phyloP scores from a whole-genome alignment of 1,139 yeast species.

The Waltiozyma sp. region DNA sequence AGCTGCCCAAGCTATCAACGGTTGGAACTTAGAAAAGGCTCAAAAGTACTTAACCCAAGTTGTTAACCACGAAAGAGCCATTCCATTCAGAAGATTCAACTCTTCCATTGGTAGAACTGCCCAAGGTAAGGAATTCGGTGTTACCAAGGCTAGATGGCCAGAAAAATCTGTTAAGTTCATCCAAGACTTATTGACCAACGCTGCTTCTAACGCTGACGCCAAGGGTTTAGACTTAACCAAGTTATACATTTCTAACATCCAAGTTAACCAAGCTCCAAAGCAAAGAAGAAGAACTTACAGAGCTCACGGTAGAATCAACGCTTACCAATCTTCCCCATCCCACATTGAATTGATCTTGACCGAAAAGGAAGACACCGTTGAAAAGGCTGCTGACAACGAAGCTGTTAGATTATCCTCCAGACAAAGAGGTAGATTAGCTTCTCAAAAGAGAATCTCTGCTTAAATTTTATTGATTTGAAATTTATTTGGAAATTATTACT shows the following conservation, averaged over 20 bases:
- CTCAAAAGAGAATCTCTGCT: slow-evolving; percentile 67
- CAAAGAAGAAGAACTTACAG: slow-evolving; percentile 99
- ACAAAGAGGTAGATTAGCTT: slow-evolving; percentile 87
- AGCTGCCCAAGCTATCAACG: slow-evolving; percentile 96
- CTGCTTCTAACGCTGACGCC: slow-evolving; percentile 98
- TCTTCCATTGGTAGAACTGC: slow-evolving; percentile 97
- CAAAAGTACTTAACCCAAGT: slow-evolving; percentile 95
- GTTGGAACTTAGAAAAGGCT: slow-evolving; percentile 96
- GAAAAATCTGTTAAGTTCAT: slow-evolving; percentile 95
- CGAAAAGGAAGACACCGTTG: slow-evolving; percentile 90
- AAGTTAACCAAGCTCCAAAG: slow-evolving; percentile 99
- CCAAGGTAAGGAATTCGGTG: slow-evolving; percentile 99
- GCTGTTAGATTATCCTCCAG: slow-evolving; percentile 75
- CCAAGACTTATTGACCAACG: slow-evolving; percentile 91
- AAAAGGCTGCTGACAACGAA: slow-evolving; percentile 83
- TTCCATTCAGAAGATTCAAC: slow-evolving; percentile 98
- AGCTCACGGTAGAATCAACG: slow-evolving; percentile 99
- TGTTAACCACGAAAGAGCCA: slow-evolving; percentile 97
- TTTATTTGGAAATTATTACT: background rate
- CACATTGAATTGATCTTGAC: slow-evolving; percentile 97
- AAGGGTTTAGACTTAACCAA: slow-evolving; percentile 96
- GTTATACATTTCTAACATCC: slow-evolving; percentile 94
- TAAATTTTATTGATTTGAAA: slow-evolving; percentile 14
- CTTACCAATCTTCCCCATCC: slow-evolving; percentile 96
- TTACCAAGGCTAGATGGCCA: slow-evolving; percentile 99